Evolutionary conservation across 352 stramenopile genomes (phyloP).

Genomic region (Achlya hypogyna): DNA sequence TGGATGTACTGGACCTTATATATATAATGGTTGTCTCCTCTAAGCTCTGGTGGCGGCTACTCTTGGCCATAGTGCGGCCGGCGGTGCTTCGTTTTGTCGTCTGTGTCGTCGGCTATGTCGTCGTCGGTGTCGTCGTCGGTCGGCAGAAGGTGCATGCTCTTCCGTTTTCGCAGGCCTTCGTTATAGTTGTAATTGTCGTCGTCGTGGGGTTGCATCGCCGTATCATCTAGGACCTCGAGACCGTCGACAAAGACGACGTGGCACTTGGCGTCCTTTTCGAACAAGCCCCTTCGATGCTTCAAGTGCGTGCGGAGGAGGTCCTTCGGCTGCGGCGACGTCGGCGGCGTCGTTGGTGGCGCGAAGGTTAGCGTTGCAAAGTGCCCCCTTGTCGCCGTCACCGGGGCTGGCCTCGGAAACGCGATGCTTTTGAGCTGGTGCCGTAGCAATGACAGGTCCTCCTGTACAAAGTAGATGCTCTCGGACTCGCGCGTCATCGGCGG

Average conservation of each 20-base stretch:
- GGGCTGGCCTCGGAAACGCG: too few relatives aligned
- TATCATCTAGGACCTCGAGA: conserved; percentile 56
- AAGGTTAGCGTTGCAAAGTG: conserved; percentile 9
- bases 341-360: conserved; percentile 46
- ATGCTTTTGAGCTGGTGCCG: conserved; percentile 3
- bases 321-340: conserved; percentile 65
- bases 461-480: neutral
- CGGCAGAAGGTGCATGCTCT: conserved; percentile 59
- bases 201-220: too few relatives aligned
- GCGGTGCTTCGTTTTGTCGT: neutral
- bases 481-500: neutral
- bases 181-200: neutral
- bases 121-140: conserved; percentile 21
- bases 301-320: conserved; percentile 67
- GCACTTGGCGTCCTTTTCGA: conserved; percentile 14
- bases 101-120: neutral
- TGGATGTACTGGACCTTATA: neutral
- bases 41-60: neutral
- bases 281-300: conserved; percentile 36
- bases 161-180: conserved; percentile 57
- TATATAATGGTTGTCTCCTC: neutral
- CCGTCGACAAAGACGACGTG: conserved; percentile 48
- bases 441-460: neutral
- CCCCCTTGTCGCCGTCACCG: too few relatives aligned
- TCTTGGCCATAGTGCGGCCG: neutral